Conservation (phyloP, 208 protist genomes). For the Crithidia fasciculata region DNA sequence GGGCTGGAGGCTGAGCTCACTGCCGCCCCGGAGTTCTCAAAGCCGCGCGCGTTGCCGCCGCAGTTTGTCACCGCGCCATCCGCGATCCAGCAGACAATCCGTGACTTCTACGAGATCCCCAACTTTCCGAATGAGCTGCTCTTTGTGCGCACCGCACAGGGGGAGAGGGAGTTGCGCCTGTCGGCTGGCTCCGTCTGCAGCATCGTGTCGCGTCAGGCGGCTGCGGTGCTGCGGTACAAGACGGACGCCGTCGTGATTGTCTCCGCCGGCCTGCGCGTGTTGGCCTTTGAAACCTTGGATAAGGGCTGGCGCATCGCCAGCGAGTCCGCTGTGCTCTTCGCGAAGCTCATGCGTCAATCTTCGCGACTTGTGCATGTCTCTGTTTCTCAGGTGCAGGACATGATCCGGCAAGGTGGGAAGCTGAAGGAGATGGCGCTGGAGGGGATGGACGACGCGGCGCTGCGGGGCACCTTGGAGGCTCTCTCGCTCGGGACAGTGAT, state of each 20-base stretch:
- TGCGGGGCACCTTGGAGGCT: slow-evolving; percentile 45
- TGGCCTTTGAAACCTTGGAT: slow-evolving; percentile 73
- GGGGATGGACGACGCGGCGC: slow-evolving; percentile 51
- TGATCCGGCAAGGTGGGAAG: slow-evolving; percentile 61
- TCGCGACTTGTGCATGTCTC: slow-evolving; percentile 61
- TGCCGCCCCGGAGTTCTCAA: slow-evolving; percentile 2
- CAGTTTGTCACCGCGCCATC: slow-evolving; percentile 61
- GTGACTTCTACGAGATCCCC: slow-evolving; percentile 55
- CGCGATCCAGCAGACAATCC: slow-evolving; percentile 45
- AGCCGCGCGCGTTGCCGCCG: slow-evolving; percentile 53
- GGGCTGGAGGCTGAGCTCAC: slow-evolving; percentile 8
- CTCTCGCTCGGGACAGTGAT: slow-evolving; percentile 69
- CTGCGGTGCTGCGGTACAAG: slow-evolving; percentile 63
- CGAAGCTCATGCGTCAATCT: slow-evolving; percentile 62
- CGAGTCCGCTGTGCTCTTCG: slow-evolving; percentile 75
- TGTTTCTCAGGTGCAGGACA: slow-evolving; percentile 51
- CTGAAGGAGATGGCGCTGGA: slow-evolving; percentile 68
- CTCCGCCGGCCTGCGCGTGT: slow-evolving; percentile 75
- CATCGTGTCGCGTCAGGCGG: slow-evolving; percentile 64
- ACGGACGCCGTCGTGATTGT: slow-evolving; percentile 72
- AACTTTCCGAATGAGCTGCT: slow-evolving; percentile 66
- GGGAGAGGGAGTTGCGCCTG: slow-evolving; percentile 64
- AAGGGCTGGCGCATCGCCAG: slow-evolving; percentile 78
- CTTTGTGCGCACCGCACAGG: slow-evolving; percentile 70
- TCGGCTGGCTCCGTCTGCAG: slow-evolving; percentile 61